A percentile compares a stretch with the other conserved stretches of the same genome.
phyloP scores from a whole-genome alignment of 176 grass and related monocot species.

The Zizania latifolia region DNA sequence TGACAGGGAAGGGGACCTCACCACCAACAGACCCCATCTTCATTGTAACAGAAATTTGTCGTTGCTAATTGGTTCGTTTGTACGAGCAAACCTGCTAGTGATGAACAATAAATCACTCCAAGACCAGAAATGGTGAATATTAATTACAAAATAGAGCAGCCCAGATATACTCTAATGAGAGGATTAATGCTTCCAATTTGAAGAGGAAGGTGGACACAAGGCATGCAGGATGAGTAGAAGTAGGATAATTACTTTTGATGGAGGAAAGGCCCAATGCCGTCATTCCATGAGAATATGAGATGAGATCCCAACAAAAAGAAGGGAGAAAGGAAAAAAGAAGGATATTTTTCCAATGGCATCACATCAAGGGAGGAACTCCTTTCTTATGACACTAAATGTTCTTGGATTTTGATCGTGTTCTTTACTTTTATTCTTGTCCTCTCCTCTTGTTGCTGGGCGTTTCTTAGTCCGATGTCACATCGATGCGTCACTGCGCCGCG shows the following conservation, averaged over 20 bases:
- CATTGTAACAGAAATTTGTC: not conserved
- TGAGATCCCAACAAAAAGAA: not conserved
- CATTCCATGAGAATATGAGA: too few relatives aligned
- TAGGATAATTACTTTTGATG: not conserved
- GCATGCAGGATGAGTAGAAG: not conserved
- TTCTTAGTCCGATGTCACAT: too few relatives aligned
- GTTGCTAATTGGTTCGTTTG: not conserved
- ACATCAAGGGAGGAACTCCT: slow-evolving; percentile 21
- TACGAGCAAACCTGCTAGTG: not conserved
- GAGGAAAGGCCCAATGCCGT: not conserved
- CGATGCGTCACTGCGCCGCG: too few relatives aligned
- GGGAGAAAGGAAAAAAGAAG: not conserved
- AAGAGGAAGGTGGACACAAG: not conserved
- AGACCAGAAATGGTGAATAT: slow-evolving; percentile 7
- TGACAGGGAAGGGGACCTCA: not conserved
- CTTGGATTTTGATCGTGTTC: not conserved
- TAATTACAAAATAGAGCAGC: slow-evolving; percentile 7
- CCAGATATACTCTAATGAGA: not conserved
- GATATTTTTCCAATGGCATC: not conserved
- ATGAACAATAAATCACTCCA: not conserved
- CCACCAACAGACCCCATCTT: not conserved
- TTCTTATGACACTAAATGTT: not conserved
- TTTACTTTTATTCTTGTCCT: not conserved
- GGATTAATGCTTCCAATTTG: slow-evolving; percentile 11
- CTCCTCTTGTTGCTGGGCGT: not conserved